Percentiles rank a stretch among this genome's conserved stretches.
phyloP scores from a whole-genome alignment of 805 yeast genomes.

The Naumovozyma dairenensis region DNA sequence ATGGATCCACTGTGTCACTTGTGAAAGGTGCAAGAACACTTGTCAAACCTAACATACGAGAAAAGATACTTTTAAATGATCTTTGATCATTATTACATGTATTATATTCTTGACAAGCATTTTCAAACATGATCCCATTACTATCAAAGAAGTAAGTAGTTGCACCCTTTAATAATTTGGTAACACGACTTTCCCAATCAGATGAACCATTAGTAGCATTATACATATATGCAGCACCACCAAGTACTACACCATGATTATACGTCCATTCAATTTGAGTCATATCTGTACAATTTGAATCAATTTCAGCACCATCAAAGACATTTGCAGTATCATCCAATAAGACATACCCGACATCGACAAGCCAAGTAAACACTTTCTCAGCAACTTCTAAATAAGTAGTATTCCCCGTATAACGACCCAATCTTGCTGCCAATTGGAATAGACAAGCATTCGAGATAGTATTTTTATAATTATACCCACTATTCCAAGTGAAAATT shows the following conservation, averaged over 20 bases:
- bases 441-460: constrained; percentile 58
- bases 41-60: constrained; percentile 54
- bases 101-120: constrained; percentile 41
- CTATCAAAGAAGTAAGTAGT: constrained; percentile 39
- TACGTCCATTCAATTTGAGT: constrained; percentile 54
- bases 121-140: constrained; percentile 47
- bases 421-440: constrained; percentile 54
- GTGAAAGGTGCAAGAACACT: constrained; percentile 45
- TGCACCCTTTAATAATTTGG: constrained; percentile 37
- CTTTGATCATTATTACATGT: constrained; percentile 69
- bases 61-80: constrained; percentile 59
- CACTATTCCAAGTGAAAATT: constrained; percentile 49
- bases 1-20: constrained; percentile 32
- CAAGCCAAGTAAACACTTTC: constrained; percentile 51
- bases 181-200: constrained; percentile 42
- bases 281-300: constrained; percentile 49
- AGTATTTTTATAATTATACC: constrained; percentile 54
- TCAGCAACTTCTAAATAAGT: constrained; percentile 44
- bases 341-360: constrained; percentile 36
- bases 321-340: constrained; percentile 48
- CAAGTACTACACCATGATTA: constrained; percentile 55
- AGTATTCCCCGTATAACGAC: constrained; percentile 44
- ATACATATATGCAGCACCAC: constrained; percentile 64
- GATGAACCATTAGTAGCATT: constrained; percentile 43
- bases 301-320: constrained; percentile 63